Evolutionary conservation across 106 monocot genomes (phyloP).

Genomic region (Acorus calamus): DNA sequence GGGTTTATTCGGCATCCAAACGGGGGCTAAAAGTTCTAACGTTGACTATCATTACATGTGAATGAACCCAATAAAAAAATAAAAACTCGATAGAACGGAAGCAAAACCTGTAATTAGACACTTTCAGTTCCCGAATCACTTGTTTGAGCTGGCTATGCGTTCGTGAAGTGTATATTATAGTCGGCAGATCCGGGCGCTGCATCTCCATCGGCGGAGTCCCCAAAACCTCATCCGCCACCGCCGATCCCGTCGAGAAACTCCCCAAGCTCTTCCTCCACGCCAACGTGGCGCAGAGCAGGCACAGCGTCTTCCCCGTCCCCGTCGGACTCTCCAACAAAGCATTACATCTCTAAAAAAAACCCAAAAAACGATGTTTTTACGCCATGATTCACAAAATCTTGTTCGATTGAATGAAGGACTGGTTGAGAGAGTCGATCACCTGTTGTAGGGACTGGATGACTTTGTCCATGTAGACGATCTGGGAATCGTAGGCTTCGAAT

Average conservation of each 20-base stretch:
- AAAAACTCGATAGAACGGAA: no score
- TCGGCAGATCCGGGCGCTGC: constrained; percentile 36
- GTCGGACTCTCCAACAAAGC: constrained; percentile 96
- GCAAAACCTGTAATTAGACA: constrained; percentile 68
- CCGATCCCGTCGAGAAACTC: constrained; percentile 22
- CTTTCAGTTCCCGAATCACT: constrained; percentile 73
- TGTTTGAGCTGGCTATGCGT: constrained; percentile 97
- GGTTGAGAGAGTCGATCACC: constrained; percentile 20
- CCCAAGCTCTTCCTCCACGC: constrained; percentile 86
- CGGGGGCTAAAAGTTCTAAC: no score
- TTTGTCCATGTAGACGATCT: constrained; percentile 95
- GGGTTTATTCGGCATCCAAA: no score
- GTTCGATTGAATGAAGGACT: neutral
- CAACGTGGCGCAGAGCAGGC: constrained; percentile 75
- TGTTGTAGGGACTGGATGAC: constrained; percentile 85
- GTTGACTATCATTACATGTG: no score
- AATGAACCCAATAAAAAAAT: no score
- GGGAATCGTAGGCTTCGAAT: constrained; percentile 82
- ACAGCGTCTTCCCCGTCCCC: constrained; percentile 89
- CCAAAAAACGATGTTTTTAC: neutral
- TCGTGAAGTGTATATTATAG: constrained; percentile 84
- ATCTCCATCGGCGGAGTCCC: constrained; percentile 27
- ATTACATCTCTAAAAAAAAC: constrained; percentile 38
- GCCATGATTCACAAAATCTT: neutral
- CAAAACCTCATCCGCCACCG: constrained; percentile 7